Base-by-base conservation (phyloP, 352 stramenopile genomes). In the Pythium apleroticum region DNA sequence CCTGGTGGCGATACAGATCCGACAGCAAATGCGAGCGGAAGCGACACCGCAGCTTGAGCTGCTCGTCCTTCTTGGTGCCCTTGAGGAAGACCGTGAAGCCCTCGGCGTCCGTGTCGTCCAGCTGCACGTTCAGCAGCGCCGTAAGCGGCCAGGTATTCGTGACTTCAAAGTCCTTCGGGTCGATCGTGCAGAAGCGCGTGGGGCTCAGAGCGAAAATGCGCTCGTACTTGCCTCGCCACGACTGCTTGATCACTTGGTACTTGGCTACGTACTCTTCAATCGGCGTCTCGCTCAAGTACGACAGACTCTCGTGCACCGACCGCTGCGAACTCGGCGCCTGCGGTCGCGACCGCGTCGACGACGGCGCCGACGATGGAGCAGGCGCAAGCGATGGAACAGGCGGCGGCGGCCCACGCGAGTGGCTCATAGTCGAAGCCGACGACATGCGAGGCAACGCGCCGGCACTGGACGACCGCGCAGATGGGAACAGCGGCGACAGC, bases 161-260 rank as follows among this genome's bases (percentile, higher is more conserved):
- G 12, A 96, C 80, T 62, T 95, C 87, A 65, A 94, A 95, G 69
- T 94, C 83, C 35, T 88, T 81, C 24, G 85, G 87, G 66, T 96
- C 86, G 57, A 96, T 89, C 57, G 87, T 96, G 63, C 78, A 92
- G 58, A 96, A 93, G 57, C 86, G 81, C 46, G 84, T 91, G 22
- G 86, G 84, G 0, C 75, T 77, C 12, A 96, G 62, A n/a, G 86
- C 86, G 24, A 96, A 72, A 52, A 96, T 93, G 65, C 87, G 86
- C 60, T 94, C 86, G 72, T 96, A 96, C 65, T 93, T 93, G 63
- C 87, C 87, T 22, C 85, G 75, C 87, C 87, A 96, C 30, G 84
- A 92, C 31, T 80, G 60, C 70, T 96, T 96, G 52, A 91, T 74
- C 35, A 93, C 85, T 63, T 90, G 82, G 70, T 94, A 96, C 66